These are phyloP conservation scores for Cercospora canescens DNA, from an alignment of 2,329 filamentous ascomycete species.

Conservation along the genomic window DNA sequence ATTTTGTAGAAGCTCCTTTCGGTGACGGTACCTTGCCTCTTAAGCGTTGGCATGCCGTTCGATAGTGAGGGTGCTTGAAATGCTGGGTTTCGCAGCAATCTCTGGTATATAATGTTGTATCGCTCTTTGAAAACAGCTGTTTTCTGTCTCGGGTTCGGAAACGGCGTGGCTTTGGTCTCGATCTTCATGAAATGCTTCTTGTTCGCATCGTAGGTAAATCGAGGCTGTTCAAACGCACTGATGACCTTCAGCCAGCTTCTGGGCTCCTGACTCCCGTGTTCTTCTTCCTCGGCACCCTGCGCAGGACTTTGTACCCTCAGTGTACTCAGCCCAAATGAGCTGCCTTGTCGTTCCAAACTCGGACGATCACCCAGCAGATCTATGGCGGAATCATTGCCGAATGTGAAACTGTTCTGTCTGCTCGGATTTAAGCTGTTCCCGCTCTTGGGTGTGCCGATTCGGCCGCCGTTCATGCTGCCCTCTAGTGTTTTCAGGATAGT, in stretches of 20 bases:
- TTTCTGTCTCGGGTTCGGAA: constrained; percentile 79
- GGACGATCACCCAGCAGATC: constrained; percentile 34
- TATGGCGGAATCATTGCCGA: constrained; percentile 49
- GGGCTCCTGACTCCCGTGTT: constrained; percentile 64
- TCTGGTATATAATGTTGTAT: constrained; percentile 89
- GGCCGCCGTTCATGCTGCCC: constrained; percentile 85
- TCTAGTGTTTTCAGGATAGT: constrained; percentile 82
- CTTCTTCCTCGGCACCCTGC: constrained; percentile 49
- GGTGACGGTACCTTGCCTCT: constrained; percentile 49
- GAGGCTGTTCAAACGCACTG: constrained; percentile 81
- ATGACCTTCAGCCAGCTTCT: constrained; percentile 83
- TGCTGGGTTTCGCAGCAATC: constrained; percentile 86
- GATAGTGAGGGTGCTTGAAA: constrained; percentile 83
- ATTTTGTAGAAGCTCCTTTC: constrained; percentile 76
- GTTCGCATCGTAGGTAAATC: constrained; percentile 69
- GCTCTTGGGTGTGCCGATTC: constrained; percentile 55
- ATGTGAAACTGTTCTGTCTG: constrained; percentile 64
- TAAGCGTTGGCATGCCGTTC: constrained; percentile 40
- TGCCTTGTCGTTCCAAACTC: constrained; percentile 55
- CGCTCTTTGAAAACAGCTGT: constrained; percentile 84
- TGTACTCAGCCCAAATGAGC: constrained; percentile 61
- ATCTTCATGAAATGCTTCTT: constrained; percentile 87
- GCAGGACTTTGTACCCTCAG: constrained; percentile 48
- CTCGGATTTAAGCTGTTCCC: constrained; percentile 48
- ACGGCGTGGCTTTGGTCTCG: constrained; percentile 43